Percentiles rank a stretch among this genome's conserved stretches.
These are phyloP conservation scores for Beauveria asiatica DNA, from an alignment of 2,329 filamentous ascomycete genomes.

Conservation along the genomic window DNA sequence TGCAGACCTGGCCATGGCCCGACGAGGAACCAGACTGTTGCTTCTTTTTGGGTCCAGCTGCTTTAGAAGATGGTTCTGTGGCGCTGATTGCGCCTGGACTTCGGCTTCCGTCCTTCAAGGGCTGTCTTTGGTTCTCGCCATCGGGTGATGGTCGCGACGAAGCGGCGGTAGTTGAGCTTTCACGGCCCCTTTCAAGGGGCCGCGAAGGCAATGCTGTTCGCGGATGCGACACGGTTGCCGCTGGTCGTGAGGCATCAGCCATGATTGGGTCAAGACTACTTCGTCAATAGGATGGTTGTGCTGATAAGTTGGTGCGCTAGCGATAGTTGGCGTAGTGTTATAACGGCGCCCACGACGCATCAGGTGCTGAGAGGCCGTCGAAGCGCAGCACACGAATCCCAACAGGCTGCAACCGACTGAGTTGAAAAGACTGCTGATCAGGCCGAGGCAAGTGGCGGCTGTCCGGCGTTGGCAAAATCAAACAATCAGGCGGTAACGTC, in stretches of 20 bases:
- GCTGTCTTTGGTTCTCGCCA: conserved; percentile 16
- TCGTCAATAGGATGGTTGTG: background rate
- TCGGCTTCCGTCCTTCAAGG: conserved; percentile 17
- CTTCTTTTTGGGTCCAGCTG: conserved; percentile 5
- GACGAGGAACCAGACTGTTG: conserved; percentile 3
- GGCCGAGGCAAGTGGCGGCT: background rate
- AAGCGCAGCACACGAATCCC: background rate
- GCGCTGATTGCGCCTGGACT: conserved; percentile 22
- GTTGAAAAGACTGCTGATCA: background rate
- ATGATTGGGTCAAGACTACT: conserved; percentile 14
- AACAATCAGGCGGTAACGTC: background rate
- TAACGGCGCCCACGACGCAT: background rate
- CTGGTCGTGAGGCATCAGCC: conserved; percentile 22
- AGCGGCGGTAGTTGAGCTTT: conserved; percentile 11
- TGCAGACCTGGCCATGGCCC: conserved; percentile 11
- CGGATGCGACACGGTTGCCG: conserved; percentile 19
- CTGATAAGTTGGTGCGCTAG: background rate
- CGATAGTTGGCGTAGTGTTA: conserved; percentile 4
- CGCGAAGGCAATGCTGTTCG: conserved; percentile 31
- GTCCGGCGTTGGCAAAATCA: conserved; percentile 3
- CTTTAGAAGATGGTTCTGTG: conserved; percentile 9
- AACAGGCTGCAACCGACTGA: background rate
- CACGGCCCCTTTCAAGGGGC: conserved; percentile 26
- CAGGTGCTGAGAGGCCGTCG: background rate
- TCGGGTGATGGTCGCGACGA: conserved; percentile 18